phyloP scores from a whole-genome alignment of 2,329 filamentous ascomycete species.

The Pseudopithomyces chartarum region DNA sequence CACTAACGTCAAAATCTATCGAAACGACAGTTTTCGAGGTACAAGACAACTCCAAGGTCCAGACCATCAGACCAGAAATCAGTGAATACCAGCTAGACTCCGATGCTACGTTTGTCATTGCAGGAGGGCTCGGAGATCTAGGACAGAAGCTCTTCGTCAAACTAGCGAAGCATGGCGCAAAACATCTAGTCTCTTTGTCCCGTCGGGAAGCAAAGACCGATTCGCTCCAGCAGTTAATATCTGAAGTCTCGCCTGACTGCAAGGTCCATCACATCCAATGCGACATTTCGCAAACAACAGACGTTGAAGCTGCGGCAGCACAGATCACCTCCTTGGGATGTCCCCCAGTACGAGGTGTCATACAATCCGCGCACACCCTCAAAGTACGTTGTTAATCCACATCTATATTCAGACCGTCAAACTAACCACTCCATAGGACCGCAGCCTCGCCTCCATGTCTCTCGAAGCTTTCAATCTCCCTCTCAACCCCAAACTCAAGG shows the following conservation, averaged over 20 bases:
- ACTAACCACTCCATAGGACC: not conserved
- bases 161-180: not conserved
- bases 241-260: not conserved
- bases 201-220: not conserved
- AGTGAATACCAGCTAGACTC: not conserved
- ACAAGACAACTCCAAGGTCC: too few relatives aligned
- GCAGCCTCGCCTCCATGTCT: constrained; percentile 1
- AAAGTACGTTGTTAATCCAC: not conserved
- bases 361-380: not conserved
- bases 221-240: not conserved
- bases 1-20: too few relatives aligned
- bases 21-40: too few relatives aligned
- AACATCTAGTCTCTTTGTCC: not conserved
- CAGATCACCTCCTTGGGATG: not conserved
- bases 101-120: not conserved
- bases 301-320: not conserved
- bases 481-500: constrained; percentile 37
- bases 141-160: not conserved
- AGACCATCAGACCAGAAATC: too few relatives aligned
- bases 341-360: not conserved
- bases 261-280: not conserved
- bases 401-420: too few relatives aligned
- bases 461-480: not conserved
- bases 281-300: not conserved
- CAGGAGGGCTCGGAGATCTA: constrained; percentile 1